These are phyloP conservation scores for Gnomoniopsis sp. DNA, from an alignment of 2,329 filamentous ascomycete genomes.

Conservation along the genomic window DNA sequence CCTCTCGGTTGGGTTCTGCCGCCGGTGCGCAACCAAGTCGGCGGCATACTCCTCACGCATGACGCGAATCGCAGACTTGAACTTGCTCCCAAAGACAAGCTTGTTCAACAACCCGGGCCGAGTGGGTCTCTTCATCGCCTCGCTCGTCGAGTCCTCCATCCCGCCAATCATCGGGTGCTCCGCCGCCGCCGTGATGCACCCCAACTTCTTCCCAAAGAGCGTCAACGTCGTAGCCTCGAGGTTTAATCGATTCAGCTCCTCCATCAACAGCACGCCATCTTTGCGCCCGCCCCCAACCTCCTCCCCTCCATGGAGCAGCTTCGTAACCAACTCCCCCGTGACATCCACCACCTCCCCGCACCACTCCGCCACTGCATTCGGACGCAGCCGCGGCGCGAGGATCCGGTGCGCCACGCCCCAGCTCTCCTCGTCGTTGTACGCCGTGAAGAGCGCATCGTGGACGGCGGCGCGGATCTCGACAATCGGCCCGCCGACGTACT, in stretches of 20 bases:
- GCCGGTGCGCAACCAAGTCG: constrained; percentile 55
- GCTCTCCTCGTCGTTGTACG: constrained; percentile 43
- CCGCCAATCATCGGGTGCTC: constrained; percentile 45
- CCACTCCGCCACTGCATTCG: constrained; percentile 28
- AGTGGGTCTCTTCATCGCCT: constrained; percentile 53
- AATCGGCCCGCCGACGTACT: constrained; percentile 50
- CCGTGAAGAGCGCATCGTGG: constrained; percentile 51
- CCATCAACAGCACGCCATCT: constrained; percentile 37
- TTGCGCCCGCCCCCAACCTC: not conserved
- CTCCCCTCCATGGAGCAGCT: constrained; percentile 44
- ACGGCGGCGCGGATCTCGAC: constrained; percentile 49
- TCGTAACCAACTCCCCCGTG: constrained; percentile 45
- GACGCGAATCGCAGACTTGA: constrained; percentile 47
- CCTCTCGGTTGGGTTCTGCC: constrained; percentile 49
- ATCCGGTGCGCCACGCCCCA: constrained; percentile 52
- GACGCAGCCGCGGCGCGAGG: constrained; percentile 42
- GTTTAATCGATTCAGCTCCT: constrained; percentile 50
- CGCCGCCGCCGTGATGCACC: constrained; percentile 41
- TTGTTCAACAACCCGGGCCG: constrained; percentile 49
- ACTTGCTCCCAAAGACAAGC: constrained; percentile 50
- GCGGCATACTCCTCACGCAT: constrained; percentile 51
- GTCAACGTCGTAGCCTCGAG: constrained; percentile 48
- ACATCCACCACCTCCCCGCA: constrained; percentile 48
- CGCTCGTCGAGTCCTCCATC: constrained; percentile 53
- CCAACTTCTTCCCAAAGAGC: constrained; percentile 49